Conservation (phyloP, 192 early-diverging fungal genomes). For the Phycomyces nitens region DNA sequence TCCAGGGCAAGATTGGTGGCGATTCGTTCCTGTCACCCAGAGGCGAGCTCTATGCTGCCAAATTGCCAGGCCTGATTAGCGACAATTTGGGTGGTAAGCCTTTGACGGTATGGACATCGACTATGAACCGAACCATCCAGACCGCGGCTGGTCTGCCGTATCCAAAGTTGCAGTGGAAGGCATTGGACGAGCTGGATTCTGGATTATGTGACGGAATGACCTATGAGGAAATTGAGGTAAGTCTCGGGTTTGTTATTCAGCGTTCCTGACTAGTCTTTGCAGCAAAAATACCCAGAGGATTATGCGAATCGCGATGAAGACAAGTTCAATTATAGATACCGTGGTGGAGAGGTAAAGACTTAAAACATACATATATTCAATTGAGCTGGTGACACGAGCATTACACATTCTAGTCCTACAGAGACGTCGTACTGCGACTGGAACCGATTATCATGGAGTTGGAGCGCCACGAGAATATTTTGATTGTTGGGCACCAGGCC, state of each 20-base stretch:
- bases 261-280: not conserved
- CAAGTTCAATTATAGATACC: conserved; percentile 89
- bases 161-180: conserved; percentile 95
- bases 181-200: conserved; percentile 94
- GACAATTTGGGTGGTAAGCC: conserved; percentile 70
- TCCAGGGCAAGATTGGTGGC: conserved; percentile 90
- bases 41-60: conserved; percentile 81
- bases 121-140: conserved; percentile 89
- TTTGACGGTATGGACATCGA: conserved; percentile 95
- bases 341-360: conserved; percentile 65
- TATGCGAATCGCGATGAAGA: conserved; percentile 93
- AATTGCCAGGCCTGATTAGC: conserved; percentile 78
- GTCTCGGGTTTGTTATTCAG: too few species aligned
- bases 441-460: conserved; percentile 99
- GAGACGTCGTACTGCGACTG: conserved; percentile 90
- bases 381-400: too few species aligned
- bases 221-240: conserved; percentile 94
- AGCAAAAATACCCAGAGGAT: conserved; percentile 86
- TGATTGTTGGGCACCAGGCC: conserved; percentile 97
- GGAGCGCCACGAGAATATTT: conserved; percentile 92
- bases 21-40: conserved; percentile 86
- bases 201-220: conserved; percentile 98
- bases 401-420: conserved; percentile 66
- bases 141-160: conserved; percentile 77
- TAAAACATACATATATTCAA: too few species aligned